A percentile compares a stretch with the other conserved stretches of the same genome.
These are phyloP conservation scores for Ophiocordyceps camponoti-rufipedis DNA, from an alignment of 2,329 filamentous ascomycete species.

Conservation along the genomic window DNA sequence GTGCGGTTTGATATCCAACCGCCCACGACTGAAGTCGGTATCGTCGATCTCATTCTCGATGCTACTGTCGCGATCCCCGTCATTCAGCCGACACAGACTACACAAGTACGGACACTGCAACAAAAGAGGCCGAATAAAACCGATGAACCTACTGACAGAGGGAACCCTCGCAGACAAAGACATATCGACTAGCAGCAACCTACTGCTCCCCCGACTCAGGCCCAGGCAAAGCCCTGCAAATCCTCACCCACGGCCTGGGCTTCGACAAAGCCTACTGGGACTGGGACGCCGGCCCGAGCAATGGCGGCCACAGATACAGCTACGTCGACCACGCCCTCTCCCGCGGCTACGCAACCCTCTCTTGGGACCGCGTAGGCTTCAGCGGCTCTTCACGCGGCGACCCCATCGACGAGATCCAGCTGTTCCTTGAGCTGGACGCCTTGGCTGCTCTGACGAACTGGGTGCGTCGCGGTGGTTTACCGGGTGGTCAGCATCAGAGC, in stretches of 20 bases:
- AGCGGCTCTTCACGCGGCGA: constrained; percentile 39
- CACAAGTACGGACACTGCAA: not conserved
- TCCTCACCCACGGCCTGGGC: constrained; percentile 22
- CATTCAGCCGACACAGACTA: not conserved
- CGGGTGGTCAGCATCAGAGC: constrained; percentile 17
- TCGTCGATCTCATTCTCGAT: not conserved
- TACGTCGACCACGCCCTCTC: constrained; percentile 38
- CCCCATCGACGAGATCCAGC: constrained; percentile 40
- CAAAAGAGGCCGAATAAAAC: not conserved
- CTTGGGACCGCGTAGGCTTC: constrained; percentile 44
- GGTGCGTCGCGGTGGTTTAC: constrained; percentile 26
- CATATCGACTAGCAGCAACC: constrained; percentile 38
- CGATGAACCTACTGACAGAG: not conserved
- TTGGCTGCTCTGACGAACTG: constrained; percentile 32
- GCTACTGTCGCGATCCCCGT: not conserved
- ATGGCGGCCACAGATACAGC: constrained; percentile 26
- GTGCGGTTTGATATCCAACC: not conserved
- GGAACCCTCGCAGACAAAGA: constrained; percentile 2
- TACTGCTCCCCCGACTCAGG: constrained; percentile 39
- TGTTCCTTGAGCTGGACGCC: constrained; percentile 36
- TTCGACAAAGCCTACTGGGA: constrained; percentile 41
- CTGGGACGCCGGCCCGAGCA: constrained; percentile 31
- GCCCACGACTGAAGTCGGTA: not conserved
- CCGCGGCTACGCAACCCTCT: constrained; percentile 38
- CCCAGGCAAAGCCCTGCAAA: constrained; percentile 17